phyloP scores from a whole-genome alignment of 2,329 filamentous ascomycete species.

The Epichloe typhina region DNA sequence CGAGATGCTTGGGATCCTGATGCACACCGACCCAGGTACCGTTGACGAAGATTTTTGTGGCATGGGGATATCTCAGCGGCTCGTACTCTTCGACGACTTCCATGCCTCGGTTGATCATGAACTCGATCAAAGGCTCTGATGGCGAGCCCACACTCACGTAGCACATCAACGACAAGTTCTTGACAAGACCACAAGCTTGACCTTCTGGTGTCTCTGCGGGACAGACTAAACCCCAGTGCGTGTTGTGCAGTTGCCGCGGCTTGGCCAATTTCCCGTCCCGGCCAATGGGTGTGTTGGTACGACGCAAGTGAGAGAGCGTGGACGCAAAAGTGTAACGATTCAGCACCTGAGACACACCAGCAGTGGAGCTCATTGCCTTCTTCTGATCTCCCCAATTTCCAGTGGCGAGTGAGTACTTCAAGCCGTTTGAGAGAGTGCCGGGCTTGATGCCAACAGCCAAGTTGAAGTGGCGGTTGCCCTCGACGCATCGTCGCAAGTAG shows the following conservation, averaged over 20 bases:
- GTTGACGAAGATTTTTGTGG: conserved; percentile 96
- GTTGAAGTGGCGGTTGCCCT: conserved; percentile 80
- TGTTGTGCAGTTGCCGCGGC: conserved; percentile 94
- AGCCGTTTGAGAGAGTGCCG: conserved; percentile 77
- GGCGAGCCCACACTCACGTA: conserved; percentile 94
- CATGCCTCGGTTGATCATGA: conserved; percentile 93
- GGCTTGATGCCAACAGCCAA: conserved; percentile 83
- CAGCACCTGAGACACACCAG: conserved; percentile 93
- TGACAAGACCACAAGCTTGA: conserved; percentile 94
- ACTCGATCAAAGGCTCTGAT: conserved; percentile 79
- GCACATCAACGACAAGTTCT: conserved; percentile 96
- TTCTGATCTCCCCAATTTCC: conserved; percentile 99
- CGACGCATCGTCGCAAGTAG: conserved; percentile 85
- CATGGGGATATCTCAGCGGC: conserved; percentile 69
- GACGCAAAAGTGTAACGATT: conserved; percentile 97
- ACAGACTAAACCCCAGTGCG: conserved; percentile 95
- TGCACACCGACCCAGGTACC: conserved; percentile 97
- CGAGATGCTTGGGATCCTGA: conserved; percentile 73
- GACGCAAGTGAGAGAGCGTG: conserved; percentile 87
- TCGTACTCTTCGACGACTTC: conserved; percentile 94
- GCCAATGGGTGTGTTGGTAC: conserved; percentile 95
- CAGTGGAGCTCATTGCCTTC: conserved; percentile 88
- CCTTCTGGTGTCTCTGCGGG: conserved; percentile 96
- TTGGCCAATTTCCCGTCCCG: conserved; percentile 98
- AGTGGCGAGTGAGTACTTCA: conserved; percentile 94